These are phyloP conservation scores for Globisporangium paddicum DNA, from an alignment of 352 stramenopile genomes.

Conservation along the genomic window DNA sequence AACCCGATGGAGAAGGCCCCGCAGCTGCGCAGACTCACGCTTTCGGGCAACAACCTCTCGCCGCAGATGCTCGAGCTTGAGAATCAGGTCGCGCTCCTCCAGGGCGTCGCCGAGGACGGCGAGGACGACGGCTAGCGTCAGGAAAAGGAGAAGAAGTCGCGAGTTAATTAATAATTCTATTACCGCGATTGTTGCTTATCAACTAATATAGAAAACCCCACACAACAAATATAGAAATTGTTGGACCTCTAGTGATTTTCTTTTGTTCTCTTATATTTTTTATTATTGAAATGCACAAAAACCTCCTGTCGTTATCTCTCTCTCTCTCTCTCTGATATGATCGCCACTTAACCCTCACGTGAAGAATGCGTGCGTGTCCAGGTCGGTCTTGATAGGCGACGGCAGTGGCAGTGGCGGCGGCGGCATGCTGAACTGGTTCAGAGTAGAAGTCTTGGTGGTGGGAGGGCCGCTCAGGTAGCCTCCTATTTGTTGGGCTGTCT, in stretches of 20 bases:
- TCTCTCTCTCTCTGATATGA: too few species aligned
- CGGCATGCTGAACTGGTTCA: background rate
- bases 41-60: slow-evolving; percentile 70
- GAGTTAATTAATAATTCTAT: too few species aligned
- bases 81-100: slow-evolving; percentile 49
- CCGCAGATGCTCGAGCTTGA: slow-evolving; percentile 57
- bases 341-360: slow-evolving; percentile 58
- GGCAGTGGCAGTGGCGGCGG: slow-evolving; percentile 48
- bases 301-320: background rate
- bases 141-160: background rate
- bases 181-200: too few species aligned
- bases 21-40: slow-evolving; percentile 69
- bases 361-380: slow-evolving; percentile 85
- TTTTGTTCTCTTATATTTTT: too few species aligned
- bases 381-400: slow-evolving; percentile 80
- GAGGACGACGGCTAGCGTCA: slow-evolving; percentile 27
- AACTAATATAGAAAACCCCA: slow-evolving; percentile 2
- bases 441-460: background rate
- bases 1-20: slow-evolving; percentile 68
- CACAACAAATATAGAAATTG: too few species aligned
- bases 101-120: slow-evolving; percentile 41
- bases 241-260: too few species aligned
- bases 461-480: background rate
- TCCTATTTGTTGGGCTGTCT: background rate
- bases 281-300: background rate